Base-by-base conservation (phyloP, 2,329 filamentous ascomycete genomes). In the Fusarium buxicola region DNA sequence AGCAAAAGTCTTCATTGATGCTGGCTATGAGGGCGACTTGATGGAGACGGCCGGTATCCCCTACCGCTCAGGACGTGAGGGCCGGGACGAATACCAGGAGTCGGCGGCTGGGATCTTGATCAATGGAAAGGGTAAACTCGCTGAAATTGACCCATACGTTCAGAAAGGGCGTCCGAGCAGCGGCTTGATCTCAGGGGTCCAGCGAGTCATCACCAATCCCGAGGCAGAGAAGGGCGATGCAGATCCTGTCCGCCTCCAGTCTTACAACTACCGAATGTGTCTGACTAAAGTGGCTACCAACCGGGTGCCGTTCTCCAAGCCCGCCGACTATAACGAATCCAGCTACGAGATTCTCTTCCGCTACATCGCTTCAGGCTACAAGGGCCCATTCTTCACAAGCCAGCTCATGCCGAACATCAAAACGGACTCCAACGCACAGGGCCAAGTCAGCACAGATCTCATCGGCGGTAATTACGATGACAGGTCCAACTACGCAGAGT, bases 1-100 rank as follows among this genome's bases (percentile, higher is more conserved):
- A 7, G 63, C 45, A 24, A 66, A 67, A 44, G 67, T 66, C 60
- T 66, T 66, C 8, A 66, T 66, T 7, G 63, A 66, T 28, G 64
- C 64, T 12, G 56, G 64, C 18, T 66, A 67, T 8, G 64, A 66
- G 18, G 64, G 64, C n/a, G 64, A 66, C 7, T 41, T 66, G 12
- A 67, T 66, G 64, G 64, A 61, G 35, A 50, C 64, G 8, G 64
- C 64, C 7, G 60, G 50, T 3, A 48, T 66, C 8, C 56, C 60
- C 3, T 67, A 54, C 30, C 53, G 63, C 6, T 57, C 57, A 12
- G 64, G 63, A 9, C 64, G 64, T 1, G 64, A 66, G 39, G 47
- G 59, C 21, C 31, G 15, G 9, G 21, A 24, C 2, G 63, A 66
- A 10, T 64, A 57, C 11, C 38, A 40, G 7, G 63, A 66, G 18